phyloP scores from a whole-genome alignment of 2,329 filamentous ascomycete species.

The Colletotrichum phormii region DNA sequence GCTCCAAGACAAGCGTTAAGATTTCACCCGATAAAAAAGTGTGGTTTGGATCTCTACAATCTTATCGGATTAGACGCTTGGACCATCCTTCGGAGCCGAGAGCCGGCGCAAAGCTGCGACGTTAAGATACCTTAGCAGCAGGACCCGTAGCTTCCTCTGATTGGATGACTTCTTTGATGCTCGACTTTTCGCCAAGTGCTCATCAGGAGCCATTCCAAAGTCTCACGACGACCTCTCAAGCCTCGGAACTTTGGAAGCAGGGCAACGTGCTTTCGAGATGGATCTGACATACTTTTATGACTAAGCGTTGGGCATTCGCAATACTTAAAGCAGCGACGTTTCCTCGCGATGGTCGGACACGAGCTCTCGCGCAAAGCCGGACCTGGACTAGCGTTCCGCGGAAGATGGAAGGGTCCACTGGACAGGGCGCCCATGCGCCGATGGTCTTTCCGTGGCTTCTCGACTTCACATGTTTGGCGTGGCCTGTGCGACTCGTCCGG shows the following conservation, averaged over 20 bases:
- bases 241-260: not conserved
- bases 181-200: not conserved
- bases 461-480: conserved; percentile 32
- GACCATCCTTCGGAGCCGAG: conserved; percentile 26
- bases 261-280: not conserved
- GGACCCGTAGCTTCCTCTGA: not conserved
- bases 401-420: conserved; percentile 29
- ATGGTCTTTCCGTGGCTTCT: conserved; percentile 25
- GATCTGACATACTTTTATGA: not conserved
- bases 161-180: not conserved
- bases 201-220: not conserved
- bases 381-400: conserved; percentile 27
- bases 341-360: not conserved
- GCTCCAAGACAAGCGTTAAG: not conserved
- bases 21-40: conserved; percentile 11
- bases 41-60: conserved; percentile 11
- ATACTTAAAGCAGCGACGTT: not conserved
- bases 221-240: not conserved
- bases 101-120: not conserved
- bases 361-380: conserved; percentile 13
- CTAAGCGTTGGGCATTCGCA: not conserved
- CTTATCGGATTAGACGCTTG: conserved; percentile 34
- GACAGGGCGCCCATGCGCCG: conserved; percentile 14
- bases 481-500: conserved; percentile 25
- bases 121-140: not conserved